These are phyloP conservation scores for Taiozyma onychis DNA, from an alignment of 1,139 yeast species.

Conservation along the genomic window DNA sequence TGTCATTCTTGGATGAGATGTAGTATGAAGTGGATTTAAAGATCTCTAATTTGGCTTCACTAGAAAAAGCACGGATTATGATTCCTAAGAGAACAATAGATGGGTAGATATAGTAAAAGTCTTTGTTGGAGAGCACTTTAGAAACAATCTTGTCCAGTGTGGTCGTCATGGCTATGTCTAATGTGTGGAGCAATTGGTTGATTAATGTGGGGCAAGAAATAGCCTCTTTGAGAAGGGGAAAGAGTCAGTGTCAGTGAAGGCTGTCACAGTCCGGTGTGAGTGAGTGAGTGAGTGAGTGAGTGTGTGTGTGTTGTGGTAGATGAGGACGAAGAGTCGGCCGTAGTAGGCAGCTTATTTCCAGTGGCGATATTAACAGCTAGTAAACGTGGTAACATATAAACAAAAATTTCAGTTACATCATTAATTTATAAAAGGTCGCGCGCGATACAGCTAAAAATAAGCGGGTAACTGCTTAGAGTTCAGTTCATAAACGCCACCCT, in stretches of 20 bases:
- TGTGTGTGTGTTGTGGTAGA: too few relatives aligned
- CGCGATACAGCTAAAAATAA: not conserved
- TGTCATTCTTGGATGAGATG: slow-evolving; percentile 23
- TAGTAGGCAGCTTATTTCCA: too few relatives aligned
- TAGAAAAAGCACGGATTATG: not conserved
- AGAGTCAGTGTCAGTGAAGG: not conserved
- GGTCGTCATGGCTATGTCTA: not conserved
- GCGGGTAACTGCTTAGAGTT: not conserved
- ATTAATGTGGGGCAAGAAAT: not conserved
- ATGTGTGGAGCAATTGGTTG: not conserved
- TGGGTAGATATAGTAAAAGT: slow-evolving; percentile 13
- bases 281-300: too few relatives aligned
- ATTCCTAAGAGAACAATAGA: slow-evolving; percentile 9
- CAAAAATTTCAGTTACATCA: too few relatives aligned
- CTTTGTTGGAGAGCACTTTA: slow-evolving; percentile 2
- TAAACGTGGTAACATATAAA: too few relatives aligned
- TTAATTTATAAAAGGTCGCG: not conserved
- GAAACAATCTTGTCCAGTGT: not conserved
- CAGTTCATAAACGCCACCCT: not conserved
- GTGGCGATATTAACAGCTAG: too few relatives aligned
- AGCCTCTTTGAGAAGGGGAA: not conserved
- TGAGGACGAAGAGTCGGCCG: too few relatives aligned
- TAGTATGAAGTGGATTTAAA: slow-evolving; percentile 1
- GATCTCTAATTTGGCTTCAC: not conserved
- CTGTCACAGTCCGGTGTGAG: too few relatives aligned